Conservation (phyloP, 495 filamentous ascomycete genomes). For the Penicillium egyptiacum region DNA sequence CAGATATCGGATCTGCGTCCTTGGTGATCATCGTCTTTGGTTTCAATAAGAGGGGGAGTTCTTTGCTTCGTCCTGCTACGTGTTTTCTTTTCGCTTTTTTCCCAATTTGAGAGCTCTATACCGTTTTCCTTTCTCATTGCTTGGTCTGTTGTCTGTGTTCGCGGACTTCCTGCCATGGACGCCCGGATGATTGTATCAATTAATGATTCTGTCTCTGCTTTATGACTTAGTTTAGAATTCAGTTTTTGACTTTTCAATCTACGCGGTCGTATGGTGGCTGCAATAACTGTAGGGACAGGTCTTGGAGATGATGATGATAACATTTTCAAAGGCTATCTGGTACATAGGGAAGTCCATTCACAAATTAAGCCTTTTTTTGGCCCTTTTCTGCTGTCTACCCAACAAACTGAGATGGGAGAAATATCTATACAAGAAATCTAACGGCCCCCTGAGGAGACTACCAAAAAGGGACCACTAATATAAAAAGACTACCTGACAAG, state of each 20-base stretch:
- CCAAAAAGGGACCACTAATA: no score
- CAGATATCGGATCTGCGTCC: neutral
- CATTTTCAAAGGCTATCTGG: no score
- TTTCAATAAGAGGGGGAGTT: neutral
- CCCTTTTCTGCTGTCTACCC: no score
- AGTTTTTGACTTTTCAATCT: neutral
- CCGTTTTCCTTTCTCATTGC: slow-evolving; percentile 21
- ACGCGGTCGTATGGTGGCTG: neutral
- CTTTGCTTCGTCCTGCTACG: neutral
- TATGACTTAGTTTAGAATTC: slow-evolving; percentile 22
- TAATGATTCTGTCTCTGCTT: slow-evolving; percentile 25
- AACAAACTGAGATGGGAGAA: no score
- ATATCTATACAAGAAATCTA: no score
- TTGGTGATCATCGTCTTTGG: slow-evolving; percentile 4
- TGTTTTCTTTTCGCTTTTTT: slow-evolving; percentile 7
- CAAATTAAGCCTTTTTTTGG: no score
- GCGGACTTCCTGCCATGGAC: slow-evolving; percentile 15
- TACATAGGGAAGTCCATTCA: no score
- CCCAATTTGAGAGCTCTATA: slow-evolving; percentile 34
- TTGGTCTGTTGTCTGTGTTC: slow-evolving; percentile 19
- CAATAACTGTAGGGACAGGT: no score
- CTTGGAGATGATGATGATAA: no score
- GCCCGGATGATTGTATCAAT: slow-evolving; percentile 26
- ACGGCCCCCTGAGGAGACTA: no score
- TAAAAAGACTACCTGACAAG: no score